A percentile compares a stretch with the other conserved stretches of the same genome.
These are phyloP conservation scores for Colletotrichum chlorophyti DNA, from an alignment of 2,329 filamentous ascomycete genomes.

Conservation along the genomic window DNA sequence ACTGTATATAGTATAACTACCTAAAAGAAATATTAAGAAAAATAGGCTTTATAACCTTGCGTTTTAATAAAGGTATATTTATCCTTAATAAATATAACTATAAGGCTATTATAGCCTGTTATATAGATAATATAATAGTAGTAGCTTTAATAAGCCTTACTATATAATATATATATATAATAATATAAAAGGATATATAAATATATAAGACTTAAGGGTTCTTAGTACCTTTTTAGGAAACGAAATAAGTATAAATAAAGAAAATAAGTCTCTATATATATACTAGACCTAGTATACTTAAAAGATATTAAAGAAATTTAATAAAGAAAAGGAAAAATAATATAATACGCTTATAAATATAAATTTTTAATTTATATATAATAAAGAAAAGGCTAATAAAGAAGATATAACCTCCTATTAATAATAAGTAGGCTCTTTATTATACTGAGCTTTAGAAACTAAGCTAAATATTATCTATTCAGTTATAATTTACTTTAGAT, in stretches of 20 bases:
- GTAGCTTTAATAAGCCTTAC: background rate
- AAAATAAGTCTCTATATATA: background rate
- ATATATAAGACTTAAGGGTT: background rate
- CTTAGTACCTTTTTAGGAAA: background rate
- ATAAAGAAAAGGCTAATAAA: background rate
- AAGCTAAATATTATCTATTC: background rate
- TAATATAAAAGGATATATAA: background rate
- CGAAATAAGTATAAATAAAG: background rate
- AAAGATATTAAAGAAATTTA: background rate
- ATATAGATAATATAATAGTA: background rate
- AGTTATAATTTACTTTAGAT: background rate
- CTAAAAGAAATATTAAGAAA: background rate
- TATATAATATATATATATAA: background rate
- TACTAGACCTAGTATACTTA: background rate
- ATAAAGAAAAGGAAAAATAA: background rate
- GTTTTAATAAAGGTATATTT: background rate
- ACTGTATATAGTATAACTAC: background rate
- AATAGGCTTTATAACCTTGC: background rate
- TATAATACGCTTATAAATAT: background rate
- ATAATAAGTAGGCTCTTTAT: background rate
- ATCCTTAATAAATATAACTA: background rate
- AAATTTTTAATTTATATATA: background rate
- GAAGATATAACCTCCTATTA: background rate
- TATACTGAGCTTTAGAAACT: background rate
- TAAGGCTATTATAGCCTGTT: background rate